Conservation (phyloP, 371 early-diverging fungal genomes). For the Apophysomyces sp. region DNA sequence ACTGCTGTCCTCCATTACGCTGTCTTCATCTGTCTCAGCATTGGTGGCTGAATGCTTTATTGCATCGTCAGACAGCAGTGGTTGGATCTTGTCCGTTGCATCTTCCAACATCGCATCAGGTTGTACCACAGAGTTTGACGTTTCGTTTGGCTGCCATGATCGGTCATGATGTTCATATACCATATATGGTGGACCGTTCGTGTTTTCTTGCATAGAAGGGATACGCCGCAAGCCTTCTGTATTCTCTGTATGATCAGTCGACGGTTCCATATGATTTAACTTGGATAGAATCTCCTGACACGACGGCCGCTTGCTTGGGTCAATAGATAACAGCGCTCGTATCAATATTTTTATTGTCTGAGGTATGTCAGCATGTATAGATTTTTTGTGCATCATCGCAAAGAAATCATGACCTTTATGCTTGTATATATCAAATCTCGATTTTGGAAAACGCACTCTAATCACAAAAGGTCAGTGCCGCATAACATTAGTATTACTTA, state of each 20-base stretch:
- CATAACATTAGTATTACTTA: slow-evolving; percentile 8
- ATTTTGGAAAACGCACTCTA: slow-evolving; percentile 33
- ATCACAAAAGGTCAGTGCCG: not conserved
- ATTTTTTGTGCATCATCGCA: slow-evolving; percentile 17
- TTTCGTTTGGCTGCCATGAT: not conserved
- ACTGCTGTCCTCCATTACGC: not conserved
- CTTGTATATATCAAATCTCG: slow-evolving; percentile 29
- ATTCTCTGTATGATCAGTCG: not conserved
- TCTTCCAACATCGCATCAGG: not conserved
- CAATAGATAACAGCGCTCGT: slow-evolving; percentile 53
- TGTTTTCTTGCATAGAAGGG: not conserved
- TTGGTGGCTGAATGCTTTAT: not conserved
- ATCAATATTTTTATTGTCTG: slow-evolving; percentile 61
- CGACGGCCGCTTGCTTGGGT: slow-evolving; percentile 65
- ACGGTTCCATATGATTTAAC: slow-evolving; percentile 18
- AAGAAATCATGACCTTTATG: slow-evolving; percentile 4
- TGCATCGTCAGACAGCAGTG: not conserved
- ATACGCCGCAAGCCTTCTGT: not conserved
- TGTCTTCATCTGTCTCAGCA: not conserved
- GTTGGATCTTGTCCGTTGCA: not conserved
- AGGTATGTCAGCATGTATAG: slow-evolving; percentile 43
- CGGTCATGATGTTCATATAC: not conserved
- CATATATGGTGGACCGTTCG: not conserved
- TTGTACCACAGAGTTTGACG: not conserved
- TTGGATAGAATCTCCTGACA: slow-evolving; percentile 58